Evolutionary conservation across 257 asterid species (phyloP).

Genomic region (Solanum medicagineum): DNA sequence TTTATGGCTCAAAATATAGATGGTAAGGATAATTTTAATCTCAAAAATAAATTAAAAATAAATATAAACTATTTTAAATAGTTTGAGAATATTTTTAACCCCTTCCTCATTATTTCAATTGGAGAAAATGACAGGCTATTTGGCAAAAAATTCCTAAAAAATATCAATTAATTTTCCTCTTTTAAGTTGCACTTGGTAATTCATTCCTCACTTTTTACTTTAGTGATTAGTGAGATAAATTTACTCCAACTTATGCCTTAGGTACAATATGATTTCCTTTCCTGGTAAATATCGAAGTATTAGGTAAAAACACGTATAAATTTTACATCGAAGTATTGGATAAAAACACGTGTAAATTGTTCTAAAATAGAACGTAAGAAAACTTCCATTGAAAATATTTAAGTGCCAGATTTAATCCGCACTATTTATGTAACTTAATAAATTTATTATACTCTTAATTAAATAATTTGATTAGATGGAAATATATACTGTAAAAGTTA

Average conservation of each 20-base stretch:
- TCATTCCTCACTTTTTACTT: not conserved
- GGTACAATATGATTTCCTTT: not conserved
- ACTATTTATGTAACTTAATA: too few relatives aligned
- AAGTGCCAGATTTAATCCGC: not conserved
- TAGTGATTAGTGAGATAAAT: not conserved
- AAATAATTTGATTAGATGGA: too few relatives aligned
- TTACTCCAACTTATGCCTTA: not conserved
- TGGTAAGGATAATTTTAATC: too few relatives aligned
- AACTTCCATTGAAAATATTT: not conserved
- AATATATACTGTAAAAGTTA: too few relatives aligned
- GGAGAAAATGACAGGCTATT: not conserved
- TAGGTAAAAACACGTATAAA: not conserved
- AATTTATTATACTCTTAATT: too few relatives aligned
- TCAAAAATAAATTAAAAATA: too few relatives aligned
- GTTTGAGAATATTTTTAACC: too few relatives aligned
- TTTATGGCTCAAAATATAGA: too few relatives aligned
- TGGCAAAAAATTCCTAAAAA: not conserved
- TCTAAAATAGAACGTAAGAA: not conserved
- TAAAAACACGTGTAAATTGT: not conserved
- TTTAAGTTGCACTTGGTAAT: not conserved
- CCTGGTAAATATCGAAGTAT: not conserved
- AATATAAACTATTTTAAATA: too few relatives aligned
- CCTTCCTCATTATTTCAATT: too few relatives aligned
- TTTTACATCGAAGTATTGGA: not conserved
- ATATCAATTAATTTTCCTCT: not conserved